phyloP scores from a whole-genome alignment of 2,329 filamentous ascomycete species.

The Sclerotinia glacialis region DNA sequence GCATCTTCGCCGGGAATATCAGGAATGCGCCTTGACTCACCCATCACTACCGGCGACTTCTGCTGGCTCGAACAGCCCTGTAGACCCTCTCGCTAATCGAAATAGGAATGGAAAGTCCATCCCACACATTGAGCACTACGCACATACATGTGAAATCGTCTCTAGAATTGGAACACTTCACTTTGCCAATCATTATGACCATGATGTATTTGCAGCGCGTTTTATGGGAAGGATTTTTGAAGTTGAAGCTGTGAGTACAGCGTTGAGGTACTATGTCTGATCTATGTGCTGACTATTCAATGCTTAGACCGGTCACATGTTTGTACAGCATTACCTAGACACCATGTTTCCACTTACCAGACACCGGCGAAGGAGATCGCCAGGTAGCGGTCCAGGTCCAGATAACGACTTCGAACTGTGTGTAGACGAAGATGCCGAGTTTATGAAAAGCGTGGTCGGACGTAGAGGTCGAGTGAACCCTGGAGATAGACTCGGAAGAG shows the following conservation, averaged over 20 bases:
- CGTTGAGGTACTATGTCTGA: background rate
- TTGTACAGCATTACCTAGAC: constrained; percentile 40
- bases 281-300: background rate
- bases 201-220: constrained; percentile 24
- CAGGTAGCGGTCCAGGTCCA: constrained; percentile 22
- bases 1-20: constrained; percentile 50
- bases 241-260: constrained; percentile 7
- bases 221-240: constrained; percentile 38
- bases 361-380: constrained; percentile 22
- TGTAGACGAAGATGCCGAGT: constrained; percentile 18
- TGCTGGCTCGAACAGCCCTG: background rate
- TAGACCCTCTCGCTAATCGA: background rate
- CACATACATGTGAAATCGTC: constrained; percentile 71
- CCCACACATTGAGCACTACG: constrained; percentile 76
- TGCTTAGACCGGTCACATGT: constrained; percentile 34
- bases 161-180: constrained; percentile 71
- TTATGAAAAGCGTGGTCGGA: constrained; percentile 31
- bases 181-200: constrained; percentile 45
- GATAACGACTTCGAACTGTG: background rate
- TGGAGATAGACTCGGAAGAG: constrained; percentile 9
- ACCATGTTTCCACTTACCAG: constrained; percentile 37
- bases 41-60: constrained; percentile 43
- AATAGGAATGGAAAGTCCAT: constrained; percentile 47
- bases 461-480: constrained; percentile 6
- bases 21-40: constrained; percentile 42